A percentile compares a stretch with the other conserved stretches of the same genome.
phyloP scores from a whole-genome alignment of 257 asterid genomes.

The Solanum medicagineum region DNA sequence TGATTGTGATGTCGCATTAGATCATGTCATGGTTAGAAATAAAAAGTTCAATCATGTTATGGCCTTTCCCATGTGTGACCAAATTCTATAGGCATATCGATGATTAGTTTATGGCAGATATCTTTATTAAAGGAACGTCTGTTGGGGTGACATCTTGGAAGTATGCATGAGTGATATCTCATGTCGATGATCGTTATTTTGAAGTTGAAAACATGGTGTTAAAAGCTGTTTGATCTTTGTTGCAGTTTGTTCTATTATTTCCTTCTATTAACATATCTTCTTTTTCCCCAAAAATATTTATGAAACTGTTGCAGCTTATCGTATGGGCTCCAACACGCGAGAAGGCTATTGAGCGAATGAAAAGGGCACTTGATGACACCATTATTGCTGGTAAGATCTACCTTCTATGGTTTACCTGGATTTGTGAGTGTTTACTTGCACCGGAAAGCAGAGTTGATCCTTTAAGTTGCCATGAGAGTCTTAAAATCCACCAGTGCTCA shows the following conservation, averaged over 20 bases:
- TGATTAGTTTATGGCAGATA: background rate
- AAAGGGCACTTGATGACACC: conserved; percentile 94
- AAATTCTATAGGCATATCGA: background rate
- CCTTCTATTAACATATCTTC: background rate
- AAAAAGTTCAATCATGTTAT: too few relatives aligned
- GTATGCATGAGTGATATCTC: background rate
- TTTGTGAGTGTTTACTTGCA: background rate
- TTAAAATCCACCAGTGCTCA: background rate
- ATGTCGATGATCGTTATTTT: background rate
- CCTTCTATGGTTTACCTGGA: background rate
- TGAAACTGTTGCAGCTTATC: conserved; percentile 45
- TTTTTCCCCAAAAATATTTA: background rate
- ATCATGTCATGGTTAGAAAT: background rate
- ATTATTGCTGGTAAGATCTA: conserved; percentile 58
- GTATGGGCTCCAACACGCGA: conserved; percentile 99
- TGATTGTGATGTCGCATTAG: background rate
- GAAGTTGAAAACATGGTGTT: background rate
- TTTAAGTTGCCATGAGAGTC: background rate
- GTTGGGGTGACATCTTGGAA: background rate
- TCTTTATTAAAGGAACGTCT: background rate
- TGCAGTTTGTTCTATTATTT: background rate
- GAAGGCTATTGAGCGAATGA: conserved; percentile 92
- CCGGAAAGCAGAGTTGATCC: background rate
- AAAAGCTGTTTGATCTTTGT: background rate
- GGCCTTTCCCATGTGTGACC: background rate